phyloP scores from a whole-genome alignment of 2,329 filamentous ascomycete genomes.

The Cladophialophora exuberans region DNA sequence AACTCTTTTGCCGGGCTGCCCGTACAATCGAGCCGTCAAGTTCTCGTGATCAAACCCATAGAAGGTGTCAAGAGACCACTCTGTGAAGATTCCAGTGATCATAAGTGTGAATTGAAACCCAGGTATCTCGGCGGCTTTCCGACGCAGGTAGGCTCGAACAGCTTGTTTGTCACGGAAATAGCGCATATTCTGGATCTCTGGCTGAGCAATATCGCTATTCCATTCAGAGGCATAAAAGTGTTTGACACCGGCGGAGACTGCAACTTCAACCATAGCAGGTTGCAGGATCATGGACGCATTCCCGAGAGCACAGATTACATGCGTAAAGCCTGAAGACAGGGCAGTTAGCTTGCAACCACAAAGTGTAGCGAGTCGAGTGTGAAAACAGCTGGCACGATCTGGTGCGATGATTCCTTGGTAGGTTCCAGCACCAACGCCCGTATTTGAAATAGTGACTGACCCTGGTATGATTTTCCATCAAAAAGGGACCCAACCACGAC shows the following conservation, averaged over 20 bases:
- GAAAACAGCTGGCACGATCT: too few species aligned
- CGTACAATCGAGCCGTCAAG: conserved; percentile 11
- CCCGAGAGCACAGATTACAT: conserved; percentile 15
- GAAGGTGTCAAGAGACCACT: conserved; percentile 14
- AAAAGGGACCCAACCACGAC: conserved; percentile 12
- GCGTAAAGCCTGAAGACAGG: conserved; percentile 8
- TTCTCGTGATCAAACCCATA: conserved; percentile 16
- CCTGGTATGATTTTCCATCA: conserved; percentile 7
- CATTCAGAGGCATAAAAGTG: conserved; percentile 45
- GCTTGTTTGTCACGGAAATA: conserved; percentile 19
- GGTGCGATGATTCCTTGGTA: too few species aligned
- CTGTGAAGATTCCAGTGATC: conserved; percentile 17
- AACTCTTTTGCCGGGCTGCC: conserved; percentile 7
- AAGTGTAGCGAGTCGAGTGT: too few species aligned
- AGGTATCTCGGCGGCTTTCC: conserved; percentile 6
- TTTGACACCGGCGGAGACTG: conserved; percentile 44
- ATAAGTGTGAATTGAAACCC: conserved; percentile 15
- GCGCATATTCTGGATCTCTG: conserved; percentile 14
- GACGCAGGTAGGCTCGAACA: conserved; percentile 8
- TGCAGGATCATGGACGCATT: conserved; percentile 16
- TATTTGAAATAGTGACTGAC: not conserved
- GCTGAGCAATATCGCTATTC: conserved; percentile 19
- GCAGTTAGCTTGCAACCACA: not conserved
- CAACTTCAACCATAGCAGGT: conserved; percentile 42
- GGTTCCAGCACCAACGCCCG: not conserved